These are phyloP conservation scores for Eucalyptus victrix DNA, from an alignment of 345 rosid species.

Conservation along the genomic window DNA sequence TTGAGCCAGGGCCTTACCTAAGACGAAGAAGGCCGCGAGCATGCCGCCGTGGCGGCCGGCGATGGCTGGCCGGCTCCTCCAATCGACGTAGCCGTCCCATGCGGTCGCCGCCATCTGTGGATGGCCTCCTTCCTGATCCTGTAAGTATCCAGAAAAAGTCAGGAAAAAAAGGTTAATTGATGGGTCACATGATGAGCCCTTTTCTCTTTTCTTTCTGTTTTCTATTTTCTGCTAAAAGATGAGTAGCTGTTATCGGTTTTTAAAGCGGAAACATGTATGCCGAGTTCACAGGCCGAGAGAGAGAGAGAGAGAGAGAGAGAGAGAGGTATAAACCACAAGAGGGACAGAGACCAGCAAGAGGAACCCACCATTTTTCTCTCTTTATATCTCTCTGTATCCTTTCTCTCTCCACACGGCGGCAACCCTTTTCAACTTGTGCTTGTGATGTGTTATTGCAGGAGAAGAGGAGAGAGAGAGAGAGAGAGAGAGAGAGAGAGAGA, in stretches of 20 bases:
- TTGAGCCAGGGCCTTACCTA: constrained; percentile 24
- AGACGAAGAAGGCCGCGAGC: constrained; percentile 56
- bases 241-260: not conserved
- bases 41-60: constrained; percentile 55
- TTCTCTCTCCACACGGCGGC: not conserved
- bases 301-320: not conserved
- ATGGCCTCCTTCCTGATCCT: not conserved
- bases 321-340: not conserved
- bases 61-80: constrained; percentile 49
- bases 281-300: not conserved
- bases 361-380: constrained; percentile 46
- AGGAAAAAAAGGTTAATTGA: not conserved
- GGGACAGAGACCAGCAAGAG: not conserved
- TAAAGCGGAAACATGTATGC: not conserved
- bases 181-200: not conserved
- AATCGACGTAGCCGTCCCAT: constrained; percentile 89
- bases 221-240: not conserved
- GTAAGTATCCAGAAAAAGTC: not conserved
- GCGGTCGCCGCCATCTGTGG: not conserved
- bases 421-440: not conserved
- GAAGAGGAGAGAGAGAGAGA: not conserved
- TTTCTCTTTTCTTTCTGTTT: not conserved
- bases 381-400: not conserved
- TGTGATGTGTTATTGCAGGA: not conserved
- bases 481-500: not conserved